A percentile compares a stretch with the other conserved stretches of the same genome.
These are phyloP conservation scores for Pythium utonaiense DNA, from an alignment of 352 stramenopile species.

Conservation along the genomic window DNA sequence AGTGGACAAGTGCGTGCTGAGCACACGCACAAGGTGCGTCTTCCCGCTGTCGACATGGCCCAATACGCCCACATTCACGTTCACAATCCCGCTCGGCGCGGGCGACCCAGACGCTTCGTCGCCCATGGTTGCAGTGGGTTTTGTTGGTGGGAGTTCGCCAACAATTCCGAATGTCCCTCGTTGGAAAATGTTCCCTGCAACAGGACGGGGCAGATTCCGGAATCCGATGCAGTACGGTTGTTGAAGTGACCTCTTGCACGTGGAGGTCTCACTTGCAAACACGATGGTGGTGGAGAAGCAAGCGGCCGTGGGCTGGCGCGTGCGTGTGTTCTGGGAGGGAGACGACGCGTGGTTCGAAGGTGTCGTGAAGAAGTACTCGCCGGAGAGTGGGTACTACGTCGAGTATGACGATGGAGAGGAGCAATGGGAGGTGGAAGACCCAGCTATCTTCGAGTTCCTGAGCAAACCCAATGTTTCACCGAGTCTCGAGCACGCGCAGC, in stretches of 20 bases:
- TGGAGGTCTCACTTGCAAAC: not conserved
- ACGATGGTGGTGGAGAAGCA: slow-evolving; percentile 4
- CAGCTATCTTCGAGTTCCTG: slow-evolving; percentile 23
- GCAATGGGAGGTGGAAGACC: slow-evolving; percentile 57
- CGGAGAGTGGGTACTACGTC: slow-evolving; percentile 49
- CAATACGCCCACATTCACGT: slow-evolving; percentile 98
- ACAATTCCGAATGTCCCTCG: not conserved
- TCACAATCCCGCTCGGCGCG: slow-evolving; percentile 32
- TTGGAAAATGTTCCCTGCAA: too few relatives aligned
- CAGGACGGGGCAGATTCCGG: too few relatives aligned
- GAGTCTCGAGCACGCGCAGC: not conserved
- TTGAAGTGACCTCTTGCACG: slow-evolving; percentile 3
- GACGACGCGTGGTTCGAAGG: slow-evolving; percentile 68
- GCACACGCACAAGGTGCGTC: slow-evolving; percentile 93
- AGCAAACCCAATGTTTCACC: not conserved
- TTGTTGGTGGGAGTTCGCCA: not conserved
- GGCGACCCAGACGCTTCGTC: not conserved
- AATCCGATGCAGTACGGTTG: too few relatives aligned
- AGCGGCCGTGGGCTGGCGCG: slow-evolving; percentile 36
- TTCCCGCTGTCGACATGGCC: slow-evolving; percentile 99
- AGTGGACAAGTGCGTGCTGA: slow-evolving; percentile 97
- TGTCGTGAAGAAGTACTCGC: slow-evolving; percentile 30
- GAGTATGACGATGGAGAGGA: slow-evolving; percentile 73
- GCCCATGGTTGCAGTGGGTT: not conserved
- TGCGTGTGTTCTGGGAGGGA: slow-evolving; percentile 69